Evolutionary conservation across 2,329 filamentous ascomycete species (phyloP), one percentile per base, ranked within the genome.

Genomic region (Cadophora sp.): DNA sequence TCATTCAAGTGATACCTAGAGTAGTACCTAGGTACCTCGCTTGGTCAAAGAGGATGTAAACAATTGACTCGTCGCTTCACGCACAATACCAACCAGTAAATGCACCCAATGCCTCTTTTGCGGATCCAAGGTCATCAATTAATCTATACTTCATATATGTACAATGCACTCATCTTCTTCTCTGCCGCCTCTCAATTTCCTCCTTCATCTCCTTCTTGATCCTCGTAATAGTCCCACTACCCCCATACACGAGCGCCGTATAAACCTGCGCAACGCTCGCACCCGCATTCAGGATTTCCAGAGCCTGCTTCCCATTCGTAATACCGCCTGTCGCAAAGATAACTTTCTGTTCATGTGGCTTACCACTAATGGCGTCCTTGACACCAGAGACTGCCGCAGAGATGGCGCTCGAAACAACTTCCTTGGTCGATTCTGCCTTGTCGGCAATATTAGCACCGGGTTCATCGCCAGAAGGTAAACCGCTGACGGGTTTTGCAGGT

Each of bases 261-360:
- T 98, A 98, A 63, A 97, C 85, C 89, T 97, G 96, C 1, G 93
- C 94, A 16, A 97, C 90, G 74, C 91, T 95, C 0, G 96, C 96
- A 9, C 96, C 96, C 0, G 94, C 94, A 73, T 97, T 92, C 60
- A 98, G 84, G 7, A 95, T 88, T 80, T 92, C 85, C 16, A 92
- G 82, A 9, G 93, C 97, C 81, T 98, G 91, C 71, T 91, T 86
- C 4, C 96, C 96, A 72, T 91, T 95, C 1, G 92, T 96, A 76
- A 99, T 95, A 22, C 96, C 96, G 0, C 96, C 96, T 0, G 93
- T 96, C 0, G 95, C 95, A 77, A 98, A 98, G 69, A 99, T 91
- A 63, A 94, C 90, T 81, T 97, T 97, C 59, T 71, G 73, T 34
- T 75, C 72, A n/a, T 69, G 60, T 19, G n/a, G 37, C 12, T n/a